Percentiles rank a stretch among this genome's conserved stretches.
Conservation (phyloP, 305 asterid genomes). For the Caryopteris hybrid region DNA sequence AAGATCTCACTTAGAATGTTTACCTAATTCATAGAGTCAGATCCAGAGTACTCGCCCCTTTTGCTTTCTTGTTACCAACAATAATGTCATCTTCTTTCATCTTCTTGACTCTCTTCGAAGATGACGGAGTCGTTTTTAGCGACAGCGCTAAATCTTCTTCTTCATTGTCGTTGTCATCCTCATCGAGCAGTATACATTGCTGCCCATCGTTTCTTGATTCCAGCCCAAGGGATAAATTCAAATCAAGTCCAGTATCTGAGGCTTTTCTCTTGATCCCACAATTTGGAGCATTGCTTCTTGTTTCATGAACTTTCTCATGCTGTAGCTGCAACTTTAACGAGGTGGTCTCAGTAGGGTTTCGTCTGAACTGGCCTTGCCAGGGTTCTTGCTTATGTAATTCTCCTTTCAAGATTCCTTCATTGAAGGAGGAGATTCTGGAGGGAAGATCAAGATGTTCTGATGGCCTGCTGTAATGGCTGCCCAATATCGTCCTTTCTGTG, state of each 20-base stretch:
- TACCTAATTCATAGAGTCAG: slow-evolving; percentile 85
- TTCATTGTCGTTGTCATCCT: slow-evolving; percentile 18
- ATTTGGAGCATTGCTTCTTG: slow-evolving; percentile 8
- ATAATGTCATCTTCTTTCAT: slow-evolving; percentile 20
- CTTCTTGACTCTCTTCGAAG: slow-evolving; percentile 33
- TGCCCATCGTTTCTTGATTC: slow-evolving; percentile 20
- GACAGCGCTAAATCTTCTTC: slow-evolving; percentile 45
- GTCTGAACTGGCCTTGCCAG: slow-evolving; percentile 20
- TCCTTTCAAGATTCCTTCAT: slow-evolving; percentile 13
- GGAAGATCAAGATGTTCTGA: slow-evolving; percentile 25
- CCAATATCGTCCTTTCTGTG: slow-evolving; percentile 30
- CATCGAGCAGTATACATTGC: not conserved
- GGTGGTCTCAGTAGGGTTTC: slow-evolving; percentile 30
- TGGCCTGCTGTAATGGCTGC: slow-evolving; percentile 26
- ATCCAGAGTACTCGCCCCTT: slow-evolving; percentile 85
- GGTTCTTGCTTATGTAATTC: slow-evolving; percentile 20
- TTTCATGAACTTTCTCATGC: not conserved
- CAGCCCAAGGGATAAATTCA: slow-evolving; percentile 50
- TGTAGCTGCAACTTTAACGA: slow-evolving; percentile 10
- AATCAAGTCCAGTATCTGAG: slow-evolving; percentile 30
- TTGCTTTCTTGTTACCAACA: slow-evolving; percentile 28
- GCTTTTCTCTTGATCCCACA: slow-evolving; percentile 49
- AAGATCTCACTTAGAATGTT: slow-evolving; percentile 80
- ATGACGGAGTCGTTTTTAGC: slow-evolving; percentile 25
- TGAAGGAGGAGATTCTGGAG: slow-evolving; percentile 26